A percentile compares a stretch with the other conserved stretches of the same genome.
Evolutionary conservation across 2,329 filamentous ascomycete species (phyloP).

Genomic region (Ophiostoma triangulosporum): DNA sequence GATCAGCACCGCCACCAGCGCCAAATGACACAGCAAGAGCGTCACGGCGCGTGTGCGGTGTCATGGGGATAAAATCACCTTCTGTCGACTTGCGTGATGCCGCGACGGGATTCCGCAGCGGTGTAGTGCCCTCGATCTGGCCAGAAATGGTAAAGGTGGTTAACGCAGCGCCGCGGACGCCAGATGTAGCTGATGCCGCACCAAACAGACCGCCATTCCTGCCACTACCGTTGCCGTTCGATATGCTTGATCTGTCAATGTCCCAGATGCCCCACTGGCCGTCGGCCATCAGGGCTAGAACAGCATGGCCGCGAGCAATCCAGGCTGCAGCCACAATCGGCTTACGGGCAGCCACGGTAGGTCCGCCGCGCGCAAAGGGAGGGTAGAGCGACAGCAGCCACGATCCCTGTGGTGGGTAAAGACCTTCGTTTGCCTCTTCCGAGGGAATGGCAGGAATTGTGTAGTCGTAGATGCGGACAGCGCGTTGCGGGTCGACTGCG

Average conservation of each 20-base stretch:
- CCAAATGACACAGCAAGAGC: constrained; percentile 31
- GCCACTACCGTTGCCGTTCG: background rate
- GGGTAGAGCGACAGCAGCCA: constrained; percentile 52
- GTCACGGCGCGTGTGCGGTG: constrained; percentile 45
- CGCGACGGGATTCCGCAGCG: constrained; percentile 31
- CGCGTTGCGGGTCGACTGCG: constrained; percentile 39
- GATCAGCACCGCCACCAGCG: constrained; percentile 33
- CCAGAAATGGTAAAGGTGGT: constrained; percentile 45
- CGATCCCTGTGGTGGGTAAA: constrained; percentile 44
- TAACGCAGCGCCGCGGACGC: constrained; percentile 42
- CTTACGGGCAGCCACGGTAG: constrained; percentile 33
- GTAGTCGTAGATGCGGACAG: constrained; percentile 50
- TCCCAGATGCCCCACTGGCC: constrained; percentile 59
- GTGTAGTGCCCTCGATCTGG: constrained; percentile 46
- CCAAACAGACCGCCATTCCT: constrained; percentile 26
- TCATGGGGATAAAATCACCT: constrained; percentile 49
- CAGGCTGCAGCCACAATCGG: constrained; percentile 49
- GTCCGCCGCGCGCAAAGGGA: constrained; percentile 35
- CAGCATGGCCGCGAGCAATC: constrained; percentile 45
- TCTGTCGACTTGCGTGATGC: constrained; percentile 23
- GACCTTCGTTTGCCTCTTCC: constrained; percentile 36
- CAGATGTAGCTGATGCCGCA: constrained; percentile 29
- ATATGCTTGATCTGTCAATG: constrained; percentile 40
- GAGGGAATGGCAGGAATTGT: constrained; percentile 36
- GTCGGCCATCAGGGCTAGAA: constrained; percentile 45